Base-by-base conservation (phyloP, 2,329 filamentous ascomycete species). In the Stagonosporopsis chrysanthemi region DNA sequence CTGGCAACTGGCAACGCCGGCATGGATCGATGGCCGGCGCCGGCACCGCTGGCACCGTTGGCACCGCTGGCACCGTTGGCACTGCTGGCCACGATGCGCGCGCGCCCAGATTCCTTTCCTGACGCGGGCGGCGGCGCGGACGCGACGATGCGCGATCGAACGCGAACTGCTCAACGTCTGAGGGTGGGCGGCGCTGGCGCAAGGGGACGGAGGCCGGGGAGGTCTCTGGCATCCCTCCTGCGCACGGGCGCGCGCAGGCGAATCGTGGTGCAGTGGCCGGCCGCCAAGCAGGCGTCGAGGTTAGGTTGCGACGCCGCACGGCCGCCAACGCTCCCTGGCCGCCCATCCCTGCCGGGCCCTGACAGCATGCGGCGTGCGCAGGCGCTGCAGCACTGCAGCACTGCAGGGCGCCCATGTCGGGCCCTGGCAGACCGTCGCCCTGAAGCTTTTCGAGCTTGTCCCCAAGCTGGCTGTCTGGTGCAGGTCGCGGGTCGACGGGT, bases 261-360 rank as follows among this genome's bases (percentile, higher is more conserved):
- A 68, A 67, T 68, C 55, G 66, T 48, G 47, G 47, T 31, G 36
- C 26, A 38, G 29, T 52, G 43, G 44, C 60, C 57, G 51, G 38
- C 45, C 15, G 52, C 55, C 43, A 59, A 52, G 54, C 52, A 35
- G 39, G 52, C 23, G 54, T 57, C 57, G 33, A 54, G 36, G n/a
- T 51, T 52, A 61, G 58, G 59, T 54, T 53, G 52, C 60, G 56
- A 55, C 55, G 60, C 63, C 56, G 58, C 58, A 51, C 33, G 58
- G 44, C 59, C 58, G 59, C 65, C 69, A 66, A 66, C 63, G 63
- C 63, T 67, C 64, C 62, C 64, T 67, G 67, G 56, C 64, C n/a
- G 29, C 28, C 12, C 53, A 65, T 58, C 65, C 65, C 65, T 65
- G 61, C 52, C 50, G 41, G 39, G 58, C 60, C 60, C 65, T 39